Evolutionary conservation across 164 flowering plant genomes (phyloP).

Genomic region (Santalum album): DNA sequence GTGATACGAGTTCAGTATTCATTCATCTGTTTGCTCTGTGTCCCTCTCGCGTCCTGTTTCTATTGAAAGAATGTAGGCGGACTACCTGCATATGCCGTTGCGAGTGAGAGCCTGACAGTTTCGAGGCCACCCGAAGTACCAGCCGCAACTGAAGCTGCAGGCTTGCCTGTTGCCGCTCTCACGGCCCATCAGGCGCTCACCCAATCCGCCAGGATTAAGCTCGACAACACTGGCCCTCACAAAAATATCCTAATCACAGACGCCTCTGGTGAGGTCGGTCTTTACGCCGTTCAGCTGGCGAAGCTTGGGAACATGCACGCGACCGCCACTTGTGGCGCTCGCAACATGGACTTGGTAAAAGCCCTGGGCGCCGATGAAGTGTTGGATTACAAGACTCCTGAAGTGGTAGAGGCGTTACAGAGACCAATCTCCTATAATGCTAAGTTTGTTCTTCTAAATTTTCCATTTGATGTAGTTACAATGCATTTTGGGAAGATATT

Average conservation of each 20-base stretch:
- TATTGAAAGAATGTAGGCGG: slow-evolving; percentile 37
- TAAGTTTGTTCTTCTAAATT: too few species aligned
- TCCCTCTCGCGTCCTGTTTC: not conserved
- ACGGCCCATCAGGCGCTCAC: slow-evolving; percentile 40
- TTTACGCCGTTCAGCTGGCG: slow-evolving; percentile 48
- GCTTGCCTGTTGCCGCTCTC: slow-evolving; percentile 37
- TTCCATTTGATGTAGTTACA: too few species aligned
- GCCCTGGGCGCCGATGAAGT: slow-evolving; percentile 51
- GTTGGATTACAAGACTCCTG: slow-evolving; percentile 40
- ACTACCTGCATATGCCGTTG: slow-evolving; percentile 37
- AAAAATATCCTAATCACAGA: slow-evolving; percentile 39
- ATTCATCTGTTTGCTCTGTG: not conserved
- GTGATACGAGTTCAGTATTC: too few species aligned
- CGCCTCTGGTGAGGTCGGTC: slow-evolving; percentile 51
- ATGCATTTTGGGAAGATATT: too few species aligned
- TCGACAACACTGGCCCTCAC: slow-evolving; percentile 23
- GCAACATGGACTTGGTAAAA: slow-evolving; percentile 39
- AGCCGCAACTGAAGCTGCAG: slow-evolving; percentile 41
- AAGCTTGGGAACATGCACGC: slow-evolving; percentile 44
- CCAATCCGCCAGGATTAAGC: slow-evolving; percentile 35
- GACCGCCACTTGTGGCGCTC: slow-evolving; percentile 53
- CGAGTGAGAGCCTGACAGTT: slow-evolving; percentile 21
- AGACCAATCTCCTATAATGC: too few species aligned
- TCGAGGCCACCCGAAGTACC: slow-evolving; percentile 41
- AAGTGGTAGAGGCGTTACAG: slow-evolving; percentile 34